These are phyloP conservation scores for Talaromyces sp. DNA, from an alignment of 2,329 filamentous ascomycete genomes.

Conservation along the genomic window DNA sequence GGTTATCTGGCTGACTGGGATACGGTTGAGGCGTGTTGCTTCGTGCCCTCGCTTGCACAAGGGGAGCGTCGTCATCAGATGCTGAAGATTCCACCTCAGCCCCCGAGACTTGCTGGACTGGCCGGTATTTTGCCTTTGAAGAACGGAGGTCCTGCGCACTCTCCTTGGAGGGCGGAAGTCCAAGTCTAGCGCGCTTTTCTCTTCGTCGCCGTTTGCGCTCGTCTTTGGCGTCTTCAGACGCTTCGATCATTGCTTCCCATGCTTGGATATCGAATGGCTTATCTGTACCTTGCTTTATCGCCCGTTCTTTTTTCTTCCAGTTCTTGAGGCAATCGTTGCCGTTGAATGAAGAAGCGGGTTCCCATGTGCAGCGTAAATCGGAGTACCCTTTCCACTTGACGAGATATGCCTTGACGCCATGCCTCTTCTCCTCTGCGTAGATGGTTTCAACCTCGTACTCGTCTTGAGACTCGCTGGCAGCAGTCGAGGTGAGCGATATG, in stretches of 20 bases:
- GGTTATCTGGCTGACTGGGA: not conserved
- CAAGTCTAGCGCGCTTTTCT: slow-evolving; percentile 24
- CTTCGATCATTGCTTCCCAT: slow-evolving; percentile 24
- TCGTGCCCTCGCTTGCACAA: not conserved
- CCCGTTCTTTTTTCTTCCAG: slow-evolving; percentile 34
- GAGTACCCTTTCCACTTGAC: slow-evolving; percentile 62
- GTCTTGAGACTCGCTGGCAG: slow-evolving; percentile 36
- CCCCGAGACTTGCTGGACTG: not conserved
- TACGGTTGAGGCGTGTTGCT: not conserved
- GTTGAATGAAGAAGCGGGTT: slow-evolving; percentile 42
- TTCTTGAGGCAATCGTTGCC: slow-evolving; percentile 33
- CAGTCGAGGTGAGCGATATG: slow-evolving; percentile 56
- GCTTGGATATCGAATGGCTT: slow-evolving; percentile 27
- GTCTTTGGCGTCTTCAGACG: slow-evolving; percentile 16
- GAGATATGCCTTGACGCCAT: slow-evolving; percentile 47
- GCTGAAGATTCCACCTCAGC: not conserved
- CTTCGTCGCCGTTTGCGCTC: slow-evolving; percentile 24
- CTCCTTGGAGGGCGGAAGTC: slow-evolving; percentile 3
- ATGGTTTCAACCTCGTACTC: slow-evolving; percentile 47
- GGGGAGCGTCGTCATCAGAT: not conserved
- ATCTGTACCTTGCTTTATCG: slow-evolving; percentile 25
- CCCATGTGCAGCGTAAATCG: slow-evolving; percentile 53
- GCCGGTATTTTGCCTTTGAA: not conserved
- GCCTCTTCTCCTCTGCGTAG: slow-evolving; percentile 6
- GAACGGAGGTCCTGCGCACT: not conserved